Percentiles rank a stretch among this genome's conserved stretches.
phyloP scores from a whole-genome alignment of 257 asterid genomes.

The Ocimum tenuiflorum region DNA sequence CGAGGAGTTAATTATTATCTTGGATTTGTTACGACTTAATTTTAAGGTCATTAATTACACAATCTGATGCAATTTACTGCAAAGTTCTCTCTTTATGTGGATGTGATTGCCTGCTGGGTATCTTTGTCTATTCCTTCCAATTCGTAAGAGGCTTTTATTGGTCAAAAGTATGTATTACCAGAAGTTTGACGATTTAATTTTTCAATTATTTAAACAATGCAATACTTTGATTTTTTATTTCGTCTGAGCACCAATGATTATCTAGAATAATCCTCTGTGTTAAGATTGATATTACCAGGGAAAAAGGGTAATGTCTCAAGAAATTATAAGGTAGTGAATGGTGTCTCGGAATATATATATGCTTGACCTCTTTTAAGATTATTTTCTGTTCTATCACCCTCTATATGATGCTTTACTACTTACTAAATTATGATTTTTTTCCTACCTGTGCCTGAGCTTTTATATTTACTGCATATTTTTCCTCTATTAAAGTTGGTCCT shows the following conservation, averaged over 20 bases:
- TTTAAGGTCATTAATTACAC: constrained; percentile 1
- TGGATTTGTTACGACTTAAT: neutral
- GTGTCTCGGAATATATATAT: neutral
- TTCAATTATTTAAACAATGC: constrained; percentile 6
- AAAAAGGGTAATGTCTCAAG: neutral
- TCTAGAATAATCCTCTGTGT: neutral
- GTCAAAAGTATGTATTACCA: neutral
- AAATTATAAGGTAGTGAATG: neutral
- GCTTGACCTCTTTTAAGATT: neutral
- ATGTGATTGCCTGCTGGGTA: neutral
- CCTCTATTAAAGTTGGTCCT: neutral
- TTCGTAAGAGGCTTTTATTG: neutral
- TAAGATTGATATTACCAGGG: neutral
- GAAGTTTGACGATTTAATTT: neutral
- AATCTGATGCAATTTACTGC: neutral
- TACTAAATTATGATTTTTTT: constrained; percentile 2
- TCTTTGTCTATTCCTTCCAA: neutral
- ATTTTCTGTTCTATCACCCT: neutral
- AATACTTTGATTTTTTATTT: neutral
- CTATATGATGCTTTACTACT: neutral
- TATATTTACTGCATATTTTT: neutral
- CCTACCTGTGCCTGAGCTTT: neutral
- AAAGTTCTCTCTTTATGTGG: neutral
- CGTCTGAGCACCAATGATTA: neutral
- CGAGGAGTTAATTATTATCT: neutral